Conservation (phyloP, 768 basidiomycete genomes). For the Kwoniella pini region DNA sequence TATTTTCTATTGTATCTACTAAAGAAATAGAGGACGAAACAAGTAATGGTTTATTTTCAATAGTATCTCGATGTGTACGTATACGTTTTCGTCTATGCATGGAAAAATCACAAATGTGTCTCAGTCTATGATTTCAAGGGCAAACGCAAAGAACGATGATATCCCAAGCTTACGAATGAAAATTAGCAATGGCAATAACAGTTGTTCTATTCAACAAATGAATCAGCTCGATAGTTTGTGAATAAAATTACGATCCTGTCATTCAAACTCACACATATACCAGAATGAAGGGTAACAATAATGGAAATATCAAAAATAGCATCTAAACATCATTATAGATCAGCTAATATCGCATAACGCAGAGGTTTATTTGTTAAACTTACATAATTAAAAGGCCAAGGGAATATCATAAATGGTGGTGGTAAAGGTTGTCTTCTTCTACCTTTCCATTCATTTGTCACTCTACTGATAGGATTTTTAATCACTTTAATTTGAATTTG, state of each 20-base stretch:
- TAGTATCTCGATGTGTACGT: background rate
- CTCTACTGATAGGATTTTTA: background rate
- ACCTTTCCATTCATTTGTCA: conserved; percentile 5
- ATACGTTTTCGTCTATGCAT: background rate
- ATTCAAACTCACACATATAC: conserved; percentile 20
- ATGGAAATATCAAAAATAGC: conserved; percentile 18
- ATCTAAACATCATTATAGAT: too few species aligned
- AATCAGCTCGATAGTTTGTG: background rate
- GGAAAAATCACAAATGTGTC: too few species aligned
- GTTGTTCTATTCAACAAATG: conserved; percentile 8
- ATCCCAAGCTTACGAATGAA: conserved; percentile 22
- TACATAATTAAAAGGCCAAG: conserved; percentile 41
- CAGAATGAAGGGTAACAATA: conserved; percentile 23
- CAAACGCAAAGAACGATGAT: too few species aligned
- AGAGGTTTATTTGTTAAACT: too few species aligned
- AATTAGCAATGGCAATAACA: conserved; percentile 20
- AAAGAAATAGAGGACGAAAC: background rate
- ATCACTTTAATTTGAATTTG: conserved; percentile 17
- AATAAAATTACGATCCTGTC: too few species aligned
- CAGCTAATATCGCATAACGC: too few species aligned
- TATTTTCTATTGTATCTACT: background rate
- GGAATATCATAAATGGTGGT: conserved; percentile 33
- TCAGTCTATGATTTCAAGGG: too few species aligned
- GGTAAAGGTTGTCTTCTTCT: conserved; percentile 27
- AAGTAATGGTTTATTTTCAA: conserved; percentile 4